Evolutionary conservation across 495 filamentous ascomycete genomes (phyloP).

Genomic region (Ramalina peruviana): DNA sequence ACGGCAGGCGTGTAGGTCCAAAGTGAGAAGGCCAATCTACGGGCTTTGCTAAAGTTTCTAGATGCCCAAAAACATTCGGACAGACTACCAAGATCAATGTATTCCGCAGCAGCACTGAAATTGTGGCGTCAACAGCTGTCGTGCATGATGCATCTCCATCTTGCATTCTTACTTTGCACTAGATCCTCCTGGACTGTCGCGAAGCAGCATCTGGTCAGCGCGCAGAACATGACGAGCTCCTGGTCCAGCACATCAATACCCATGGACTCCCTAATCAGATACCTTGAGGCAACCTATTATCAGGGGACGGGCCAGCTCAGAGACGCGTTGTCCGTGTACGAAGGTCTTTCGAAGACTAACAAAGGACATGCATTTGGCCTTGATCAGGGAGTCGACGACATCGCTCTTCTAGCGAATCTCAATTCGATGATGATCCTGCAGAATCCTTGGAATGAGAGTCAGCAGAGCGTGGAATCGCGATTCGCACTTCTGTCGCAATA

Average conservation of each 20-base stretch:
- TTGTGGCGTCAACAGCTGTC: slow-evolving; percentile 40
- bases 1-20: slow-evolving; percentile 36
- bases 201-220: slow-evolving; percentile 26
- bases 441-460: slow-evolving; percentile 37
- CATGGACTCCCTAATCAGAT: slow-evolving; percentile 36
- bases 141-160: slow-evolving; percentile 44
- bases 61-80: slow-evolving; percentile 29
- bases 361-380: slow-evolving; percentile 29
- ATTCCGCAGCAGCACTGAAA: slow-evolving; percentile 28
- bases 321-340: slow-evolving; percentile 50
- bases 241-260: slow-evolving; percentile 25
- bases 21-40: background rate
- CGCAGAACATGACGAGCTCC: slow-evolving; percentile 24
- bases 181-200: slow-evolving; percentile 52
- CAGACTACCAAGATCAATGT: slow-evolving; percentile 32
- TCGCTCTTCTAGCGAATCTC: slow-evolving; percentile 63
- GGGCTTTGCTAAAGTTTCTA: slow-evolving; percentile 10
- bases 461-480: slow-evolving; percentile 39
- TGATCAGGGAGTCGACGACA: slow-evolving; percentile 49
- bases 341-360: slow-evolving; percentile 34
- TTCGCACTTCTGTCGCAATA: slow-evolving; percentile 45
- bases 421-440: slow-evolving; percentile 77
- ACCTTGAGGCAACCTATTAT: slow-evolving; percentile 60
- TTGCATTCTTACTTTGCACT: slow-evolving; percentile 43
- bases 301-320: slow-evolving; percentile 66